A percentile compares a stretch with the other conserved stretches of the same genome.
These are phyloP conservation scores for Russula abietina DNA, from an alignment of 768 basidiomycete genomes.

Conservation along the genomic window DNA sequence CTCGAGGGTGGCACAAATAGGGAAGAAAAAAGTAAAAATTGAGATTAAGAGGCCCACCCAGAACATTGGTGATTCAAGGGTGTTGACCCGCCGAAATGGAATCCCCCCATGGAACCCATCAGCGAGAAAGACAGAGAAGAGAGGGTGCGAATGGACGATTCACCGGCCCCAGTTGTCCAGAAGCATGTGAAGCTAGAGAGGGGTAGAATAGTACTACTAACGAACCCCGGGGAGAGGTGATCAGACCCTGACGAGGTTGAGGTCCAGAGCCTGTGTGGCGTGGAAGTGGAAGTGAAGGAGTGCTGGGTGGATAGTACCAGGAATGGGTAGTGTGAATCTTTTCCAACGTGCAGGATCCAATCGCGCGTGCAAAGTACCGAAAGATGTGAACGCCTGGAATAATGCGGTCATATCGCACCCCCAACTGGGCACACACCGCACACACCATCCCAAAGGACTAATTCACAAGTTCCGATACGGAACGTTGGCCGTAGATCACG, in stretches of 20 bases:
- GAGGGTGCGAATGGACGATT: slow-evolving; percentile 20
- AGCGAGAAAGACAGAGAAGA: not conserved
- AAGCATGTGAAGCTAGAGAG: slow-evolving; percentile 19
- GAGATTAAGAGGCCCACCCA: not conserved
- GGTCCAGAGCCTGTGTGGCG: slow-evolving; percentile 10
- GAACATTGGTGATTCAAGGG: slow-evolving; percentile 10
- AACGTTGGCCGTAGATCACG: slow-evolving; percentile 13
- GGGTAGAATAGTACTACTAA: no score
- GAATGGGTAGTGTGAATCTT: slow-evolving; percentile 22
- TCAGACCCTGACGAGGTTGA: slow-evolving; percentile 1
- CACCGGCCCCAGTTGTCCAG: slow-evolving; percentile 19
- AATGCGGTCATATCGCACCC: slow-evolving; percentile 11
- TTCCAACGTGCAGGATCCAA: slow-evolving; percentile 5
- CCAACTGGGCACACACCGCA: not conserved
- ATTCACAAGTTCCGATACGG: slow-evolving; percentile 13
- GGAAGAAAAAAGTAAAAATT: not conserved
- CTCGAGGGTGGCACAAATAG: slow-evolving; percentile 1
- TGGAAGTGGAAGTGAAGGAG: slow-evolving; percentile 2
- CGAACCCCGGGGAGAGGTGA: slow-evolving; percentile 19
- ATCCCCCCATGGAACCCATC: no score
- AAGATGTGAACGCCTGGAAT: slow-evolving; percentile 10
- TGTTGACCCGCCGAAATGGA: slow-evolving; percentile 13
- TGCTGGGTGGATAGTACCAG: slow-evolving; percentile 11
- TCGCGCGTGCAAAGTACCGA: slow-evolving; percentile 20
- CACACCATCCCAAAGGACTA: not conserved